Evolutionary conservation across 768 basidiomycete genomes (phyloP).

Genomic region (Solioccasus polychromus): DNA sequence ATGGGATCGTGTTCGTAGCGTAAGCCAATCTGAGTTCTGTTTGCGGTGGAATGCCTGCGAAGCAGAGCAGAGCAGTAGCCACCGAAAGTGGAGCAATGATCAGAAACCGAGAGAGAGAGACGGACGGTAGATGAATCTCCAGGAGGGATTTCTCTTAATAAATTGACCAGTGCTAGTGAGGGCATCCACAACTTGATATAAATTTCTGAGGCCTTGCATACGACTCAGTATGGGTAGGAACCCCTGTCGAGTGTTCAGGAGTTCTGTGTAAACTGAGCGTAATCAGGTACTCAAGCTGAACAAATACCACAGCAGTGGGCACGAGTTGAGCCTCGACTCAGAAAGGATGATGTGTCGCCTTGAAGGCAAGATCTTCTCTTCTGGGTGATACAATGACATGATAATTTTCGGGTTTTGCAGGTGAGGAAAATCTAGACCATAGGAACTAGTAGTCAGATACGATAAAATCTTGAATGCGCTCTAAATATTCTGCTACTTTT

Average conservation of each 20-base stretch:
- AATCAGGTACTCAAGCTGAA: constrained; percentile 23
- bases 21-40: neutral
- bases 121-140: neutral
- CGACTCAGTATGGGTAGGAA: constrained; percentile 32
- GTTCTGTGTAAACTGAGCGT: constrained; percentile 32
- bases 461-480: no score
- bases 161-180: constrained; percentile 27
- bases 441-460: no score
- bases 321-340: no score
- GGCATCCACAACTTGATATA: constrained; percentile 35
- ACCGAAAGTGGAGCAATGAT: constrained; percentile 8
- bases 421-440: no score
- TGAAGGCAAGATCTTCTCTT: no score
- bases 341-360: no score
- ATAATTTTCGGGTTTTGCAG: no score
- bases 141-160: no score
- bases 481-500: no score
- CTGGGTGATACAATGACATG: no score
- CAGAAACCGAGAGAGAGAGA: constrained; percentile 3
- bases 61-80: constrained; percentile 3
- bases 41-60: constrained; percentile 1
- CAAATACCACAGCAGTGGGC: neutral
- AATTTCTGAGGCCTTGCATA: constrained; percentile 33
- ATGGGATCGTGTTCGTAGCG: no score
- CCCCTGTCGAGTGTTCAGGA: constrained; percentile 20